Evolutionary conservation across 768 basidiomycete species (phyloP).

Genomic region (Mycena albidolilacea): DNA sequence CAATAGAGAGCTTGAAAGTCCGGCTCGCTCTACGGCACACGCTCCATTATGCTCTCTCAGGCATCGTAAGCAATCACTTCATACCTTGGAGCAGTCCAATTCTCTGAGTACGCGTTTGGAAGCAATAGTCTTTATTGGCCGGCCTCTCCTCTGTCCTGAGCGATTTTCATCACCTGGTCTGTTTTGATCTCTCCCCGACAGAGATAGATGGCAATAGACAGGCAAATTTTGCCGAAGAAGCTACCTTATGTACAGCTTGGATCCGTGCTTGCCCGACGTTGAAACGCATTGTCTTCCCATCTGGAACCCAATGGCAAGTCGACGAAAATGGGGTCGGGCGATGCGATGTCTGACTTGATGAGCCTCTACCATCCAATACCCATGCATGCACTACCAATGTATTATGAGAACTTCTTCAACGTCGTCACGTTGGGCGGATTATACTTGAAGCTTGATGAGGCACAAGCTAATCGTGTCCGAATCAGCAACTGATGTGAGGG

Average conservation of each 20-base stretch:
- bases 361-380: background rate
- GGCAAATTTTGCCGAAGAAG: slow-evolving; percentile 64
- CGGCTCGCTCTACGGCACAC: slow-evolving; percentile 76
- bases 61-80: slow-evolving; percentile 67
- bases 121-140: slow-evolving; percentile 66
- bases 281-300: slow-evolving; percentile 69
- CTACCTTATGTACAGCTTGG: slow-evolving; percentile 69
- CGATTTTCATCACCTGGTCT: slow-evolving; percentile 62
- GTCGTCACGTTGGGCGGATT: background rate
- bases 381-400: background rate
- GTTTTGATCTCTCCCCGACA: slow-evolving; percentile 75
- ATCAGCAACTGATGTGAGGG: too few relatives aligned
- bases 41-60: slow-evolving; percentile 73
- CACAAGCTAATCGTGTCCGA: too few relatives aligned
- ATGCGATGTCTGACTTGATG: background rate
- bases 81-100: slow-evolving; percentile 15
- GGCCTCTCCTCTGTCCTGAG: slow-evolving; percentile 72
- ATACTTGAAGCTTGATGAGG: too few relatives aligned
- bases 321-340: slow-evolving; percentile 53
- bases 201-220: slow-evolving; percentile 62
- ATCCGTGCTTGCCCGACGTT: slow-evolving; percentile 67
- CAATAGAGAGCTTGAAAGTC: slow-evolving; percentile 66
- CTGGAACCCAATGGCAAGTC: slow-evolving; percentile 66
- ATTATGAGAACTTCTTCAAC: background rate
- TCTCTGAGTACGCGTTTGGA: slow-evolving; percentile 33